Conservation (phyloP, 805 yeast species). For the Kuraishia cidri region DNA sequence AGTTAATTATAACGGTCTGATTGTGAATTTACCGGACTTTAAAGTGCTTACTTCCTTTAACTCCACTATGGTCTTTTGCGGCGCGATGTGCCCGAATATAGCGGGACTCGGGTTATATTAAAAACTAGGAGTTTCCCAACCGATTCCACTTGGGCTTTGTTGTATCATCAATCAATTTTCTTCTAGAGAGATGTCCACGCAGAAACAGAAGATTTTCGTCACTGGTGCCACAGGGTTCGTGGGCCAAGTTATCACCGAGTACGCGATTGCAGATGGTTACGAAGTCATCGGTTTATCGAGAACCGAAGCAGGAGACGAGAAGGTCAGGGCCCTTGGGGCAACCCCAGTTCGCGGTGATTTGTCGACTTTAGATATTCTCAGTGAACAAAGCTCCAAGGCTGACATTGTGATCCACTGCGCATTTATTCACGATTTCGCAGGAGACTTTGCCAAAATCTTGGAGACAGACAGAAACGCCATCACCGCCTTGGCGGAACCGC, state of each 20-base stretch:
- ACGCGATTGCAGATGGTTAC: conserved; percentile 10
- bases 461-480: conserved; percentile 18
- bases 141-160: too few species aligned
- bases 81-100: background rate
- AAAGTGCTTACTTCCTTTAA: background rate
- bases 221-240: background rate
- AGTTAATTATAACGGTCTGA: too few species aligned
- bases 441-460: conserved; percentile 9
- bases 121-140: background rate
- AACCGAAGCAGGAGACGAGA: conserved; percentile 19
- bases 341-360: conserved; percentile 19
- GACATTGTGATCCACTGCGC: conserved; percentile 30
- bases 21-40: background rate
- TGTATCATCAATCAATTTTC: background rate
- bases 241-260: background rate
- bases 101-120: background rate
- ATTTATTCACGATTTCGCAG: conserved; percentile 20
- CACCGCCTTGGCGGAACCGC: conserved; percentile 15
- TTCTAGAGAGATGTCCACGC: background rate
- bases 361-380: conserved; percentile 16
- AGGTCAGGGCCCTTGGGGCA: conserved; percentile 15
- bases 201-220: background rate
- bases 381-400: conserved; percentile 14
- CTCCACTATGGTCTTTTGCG: background rate
- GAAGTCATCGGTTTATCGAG: conserved; percentile 22